Evolutionary conservation across 2,329 filamentous ascomycete genomes (phyloP), one percentile per base, ranked within the genome.

Genomic region (Colletotrichum lupini): DNA sequence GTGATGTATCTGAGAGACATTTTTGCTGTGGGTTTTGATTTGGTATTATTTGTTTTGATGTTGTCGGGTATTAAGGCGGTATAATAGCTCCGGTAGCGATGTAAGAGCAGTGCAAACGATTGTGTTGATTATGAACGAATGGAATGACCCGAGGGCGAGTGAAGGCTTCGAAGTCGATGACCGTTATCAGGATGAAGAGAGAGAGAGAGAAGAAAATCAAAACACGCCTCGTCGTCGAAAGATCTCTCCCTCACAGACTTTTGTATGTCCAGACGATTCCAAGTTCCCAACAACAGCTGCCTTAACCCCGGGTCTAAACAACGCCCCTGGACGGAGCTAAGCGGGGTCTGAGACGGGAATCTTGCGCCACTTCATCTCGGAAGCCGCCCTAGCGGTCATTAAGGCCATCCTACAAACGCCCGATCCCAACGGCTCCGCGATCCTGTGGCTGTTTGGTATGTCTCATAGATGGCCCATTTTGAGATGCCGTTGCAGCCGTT

Each of bases 1-100:
- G 71, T 49, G n/a, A 71, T 16, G 56, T 49, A 28, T 66, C 78
- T 74, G 71, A 77, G 55, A 35, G 72, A 68, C 72, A 75, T 75
- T 32, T 32, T 3, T 32, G 9, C 9, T 32, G 30, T 11, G 7
- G 8, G 37, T 49, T 5, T 37, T 19, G 26, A 2, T 24, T 37
- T 58, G 49, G 22, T 6, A 9, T 4, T 72, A 0, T 5, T 2
- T 3, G 37, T 12, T 6, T 59, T 63, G 22, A 11, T 7, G 42
- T 49, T 6, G 1, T 30, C 24, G 14, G 12, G 6, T 22, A 11
- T 24, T 12, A 19, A 24, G 3, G 6, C 24, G 9, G 24, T 28
- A 4, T 28, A 22, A 11, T 58, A 22, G 42, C 42, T 49, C 42
- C 4, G 30, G 8, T 11, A 46, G 11, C 4, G 7, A 3, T 37